Conservation (phyloP, 257 asterid genomes). For the Solanum raphanifolium region DNA sequence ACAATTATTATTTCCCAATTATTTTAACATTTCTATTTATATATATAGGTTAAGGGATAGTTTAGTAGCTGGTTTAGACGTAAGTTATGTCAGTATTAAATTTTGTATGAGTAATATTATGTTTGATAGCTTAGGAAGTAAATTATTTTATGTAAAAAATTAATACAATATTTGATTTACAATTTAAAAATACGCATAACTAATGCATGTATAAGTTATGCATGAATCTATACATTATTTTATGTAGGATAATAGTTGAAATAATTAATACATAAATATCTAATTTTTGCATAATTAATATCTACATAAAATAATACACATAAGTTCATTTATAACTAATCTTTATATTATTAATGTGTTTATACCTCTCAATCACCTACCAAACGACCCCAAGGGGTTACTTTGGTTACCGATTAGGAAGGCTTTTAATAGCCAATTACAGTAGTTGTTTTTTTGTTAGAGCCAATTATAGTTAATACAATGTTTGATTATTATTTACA, state of each 20-base stretch:
- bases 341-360: too few relatives aligned
- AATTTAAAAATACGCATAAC: background rate
- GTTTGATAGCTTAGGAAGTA: background rate
- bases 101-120: background rate
- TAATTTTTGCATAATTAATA: too few relatives aligned
- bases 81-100: too few relatives aligned
- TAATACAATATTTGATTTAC: too few relatives aligned
- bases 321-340: too few relatives aligned
- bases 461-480: background rate
- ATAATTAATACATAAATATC: background rate
- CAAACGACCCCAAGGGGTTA: background rate
- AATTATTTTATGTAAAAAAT: too few relatives aligned
- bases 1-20: background rate
- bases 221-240: too few relatives aligned
- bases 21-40: background rate
- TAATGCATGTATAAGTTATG: background rate
- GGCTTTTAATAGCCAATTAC: too few relatives aligned
- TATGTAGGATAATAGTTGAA: too few relatives aligned
- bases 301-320: too few relatives aligned
- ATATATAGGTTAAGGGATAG: background rate
- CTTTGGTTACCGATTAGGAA: background rate
- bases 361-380: background rate
- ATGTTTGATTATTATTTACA: too few relatives aligned
- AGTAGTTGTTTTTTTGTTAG: background rate
- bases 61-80: background rate